These are phyloP conservation scores for Globisporangium carolinianum DNA, from an alignment of 352 stramenopile genomes.

Conservation along the genomic window DNA sequence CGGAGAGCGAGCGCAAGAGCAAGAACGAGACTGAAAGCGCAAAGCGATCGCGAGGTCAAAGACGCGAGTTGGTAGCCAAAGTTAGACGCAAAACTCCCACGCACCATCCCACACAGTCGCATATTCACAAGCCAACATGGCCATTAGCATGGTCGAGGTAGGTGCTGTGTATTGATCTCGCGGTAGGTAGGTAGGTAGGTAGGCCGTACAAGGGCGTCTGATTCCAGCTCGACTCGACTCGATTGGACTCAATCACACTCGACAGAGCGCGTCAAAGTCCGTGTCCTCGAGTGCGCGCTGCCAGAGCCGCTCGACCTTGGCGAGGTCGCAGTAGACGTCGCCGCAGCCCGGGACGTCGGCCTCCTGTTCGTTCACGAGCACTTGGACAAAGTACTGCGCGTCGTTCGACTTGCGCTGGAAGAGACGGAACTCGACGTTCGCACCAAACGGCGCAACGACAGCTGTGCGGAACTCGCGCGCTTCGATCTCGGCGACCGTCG, in stretches of 20 bases:
- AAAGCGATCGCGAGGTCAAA: no score
- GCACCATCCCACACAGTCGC: no score
- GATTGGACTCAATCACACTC: neutral
- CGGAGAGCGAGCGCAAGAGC: neutral
- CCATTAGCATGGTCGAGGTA: no score
- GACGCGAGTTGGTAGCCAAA: no score
- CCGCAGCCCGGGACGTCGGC: conserved; percentile 14
- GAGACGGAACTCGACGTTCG: conserved; percentile 70
- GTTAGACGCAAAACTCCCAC: no score
- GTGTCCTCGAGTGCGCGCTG: conserved; percentile 13
- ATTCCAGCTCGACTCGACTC: no score
- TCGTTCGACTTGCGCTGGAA: conserved; percentile 30
- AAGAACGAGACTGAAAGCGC: no score
- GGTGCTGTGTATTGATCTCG: no score
- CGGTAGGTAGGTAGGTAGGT: no score
- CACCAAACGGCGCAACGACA: conserved; percentile 47
- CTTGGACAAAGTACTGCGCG: conserved; percentile 38
- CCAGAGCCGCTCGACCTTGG: conserved; percentile 15
- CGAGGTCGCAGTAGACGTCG: conserved; percentile 18
- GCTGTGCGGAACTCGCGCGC: conserved; percentile 50
- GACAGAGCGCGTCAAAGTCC: conserved; percentile 9
- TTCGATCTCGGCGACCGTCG: conserved; percentile 29
- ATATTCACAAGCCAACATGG: no score
- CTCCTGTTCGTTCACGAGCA: conserved; percentile 37
- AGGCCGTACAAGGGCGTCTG: no score